phyloP scores from a whole-genome alignment of 2,329 filamentous ascomycete genomes.

The Plenodomus tracheiphilus region DNA sequence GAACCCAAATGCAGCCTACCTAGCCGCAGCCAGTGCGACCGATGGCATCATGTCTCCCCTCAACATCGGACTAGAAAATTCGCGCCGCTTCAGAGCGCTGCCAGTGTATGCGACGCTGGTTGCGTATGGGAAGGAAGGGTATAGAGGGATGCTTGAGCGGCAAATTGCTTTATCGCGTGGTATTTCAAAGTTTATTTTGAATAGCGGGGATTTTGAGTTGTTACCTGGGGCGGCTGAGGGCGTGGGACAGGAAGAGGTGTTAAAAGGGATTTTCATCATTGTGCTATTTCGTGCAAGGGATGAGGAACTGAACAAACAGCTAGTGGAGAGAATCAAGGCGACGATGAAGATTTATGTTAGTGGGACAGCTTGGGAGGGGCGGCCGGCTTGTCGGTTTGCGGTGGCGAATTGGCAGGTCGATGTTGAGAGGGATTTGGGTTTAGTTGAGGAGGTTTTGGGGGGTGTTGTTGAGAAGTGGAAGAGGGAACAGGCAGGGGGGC shows the following conservation, averaged over 20 bases:
- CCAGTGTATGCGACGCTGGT: constrained; percentile 81
- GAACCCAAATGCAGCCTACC: constrained; percentile 85
- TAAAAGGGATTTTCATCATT: constrained; percentile 66
- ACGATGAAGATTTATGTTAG: constrained; percentile 79
- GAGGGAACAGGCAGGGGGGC: no score
- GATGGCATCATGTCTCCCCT: constrained; percentile 72
- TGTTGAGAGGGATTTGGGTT: constrained; percentile 64
- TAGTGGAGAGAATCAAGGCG: constrained; percentile 75
- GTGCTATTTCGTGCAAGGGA: constrained; percentile 78
- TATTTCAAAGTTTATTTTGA: constrained; percentile 67
- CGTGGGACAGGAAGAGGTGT: constrained; percentile 39
- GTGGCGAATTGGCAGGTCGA: constrained; percentile 84
- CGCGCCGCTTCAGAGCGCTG: constrained; percentile 85
- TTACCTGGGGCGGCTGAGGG: constrained; percentile 57
- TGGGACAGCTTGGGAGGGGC: constrained; percentile 75
- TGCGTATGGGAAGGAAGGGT: constrained; percentile 71
- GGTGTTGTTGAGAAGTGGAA: constrained; percentile 24
- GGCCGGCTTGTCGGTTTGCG: constrained; percentile 77
- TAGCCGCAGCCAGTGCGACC: constrained; percentile 51
- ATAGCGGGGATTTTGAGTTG: constrained; percentile 66
- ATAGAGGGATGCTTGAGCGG: constrained; percentile 68
- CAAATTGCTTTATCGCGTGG: constrained; percentile 73
- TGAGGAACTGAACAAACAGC: constrained; percentile 61
- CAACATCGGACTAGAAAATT: constrained; percentile 89
- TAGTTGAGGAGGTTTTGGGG: constrained; percentile 67